Evolutionary conservation across 2,329 filamentous ascomycete genomes (phyloP).

Genomic region (Setomelanomma holmii): DNA sequence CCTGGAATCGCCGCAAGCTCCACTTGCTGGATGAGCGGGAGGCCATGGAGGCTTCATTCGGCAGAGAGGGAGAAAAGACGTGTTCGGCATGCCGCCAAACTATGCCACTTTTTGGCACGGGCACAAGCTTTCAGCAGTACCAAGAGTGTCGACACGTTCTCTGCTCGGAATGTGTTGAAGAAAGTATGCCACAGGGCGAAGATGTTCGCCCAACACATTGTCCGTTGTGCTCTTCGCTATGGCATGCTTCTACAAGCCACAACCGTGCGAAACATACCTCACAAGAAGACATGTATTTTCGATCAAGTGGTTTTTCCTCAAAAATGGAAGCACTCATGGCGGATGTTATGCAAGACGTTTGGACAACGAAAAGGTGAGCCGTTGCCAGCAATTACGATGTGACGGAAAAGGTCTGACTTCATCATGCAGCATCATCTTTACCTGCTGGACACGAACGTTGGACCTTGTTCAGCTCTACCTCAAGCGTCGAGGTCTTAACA

Average conservation of each 20-base stretch:
- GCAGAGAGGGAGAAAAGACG: conserved; percentile 33
- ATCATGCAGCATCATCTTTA: conserved; percentile 37
- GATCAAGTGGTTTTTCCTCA: conserved; percentile 36
- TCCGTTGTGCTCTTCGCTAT: conserved; percentile 31
- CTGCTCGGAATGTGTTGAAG: conserved; percentile 44
- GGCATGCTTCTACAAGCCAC: conserved; percentile 2
- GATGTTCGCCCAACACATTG: conserved; percentile 16
- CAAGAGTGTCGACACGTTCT: conserved; percentile 42
- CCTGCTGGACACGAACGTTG: conserved; percentile 39
- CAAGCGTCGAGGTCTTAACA: neutral
- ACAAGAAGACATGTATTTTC: conserved; percentile 39
- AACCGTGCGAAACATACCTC: conserved; percentile 5
- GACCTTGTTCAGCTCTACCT: conserved; percentile 32
- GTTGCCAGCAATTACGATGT: neutral
- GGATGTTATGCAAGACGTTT: conserved; percentile 40
- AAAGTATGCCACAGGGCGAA: conserved; percentile 19
- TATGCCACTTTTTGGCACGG: conserved; percentile 28
- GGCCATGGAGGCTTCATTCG: conserved; percentile 37
- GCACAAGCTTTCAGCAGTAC: conserved; percentile 29
- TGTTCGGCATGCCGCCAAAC: conserved; percentile 42
- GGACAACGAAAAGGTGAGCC: conserved; percentile 36
- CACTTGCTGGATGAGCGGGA: conserved; percentile 46
- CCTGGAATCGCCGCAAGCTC: conserved; percentile 49
- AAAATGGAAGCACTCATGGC: conserved; percentile 45
- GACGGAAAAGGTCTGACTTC: neutral